Conservation (phyloP, 768 basidiomycete species). For the Pulveroboletus sp. region DNA sequence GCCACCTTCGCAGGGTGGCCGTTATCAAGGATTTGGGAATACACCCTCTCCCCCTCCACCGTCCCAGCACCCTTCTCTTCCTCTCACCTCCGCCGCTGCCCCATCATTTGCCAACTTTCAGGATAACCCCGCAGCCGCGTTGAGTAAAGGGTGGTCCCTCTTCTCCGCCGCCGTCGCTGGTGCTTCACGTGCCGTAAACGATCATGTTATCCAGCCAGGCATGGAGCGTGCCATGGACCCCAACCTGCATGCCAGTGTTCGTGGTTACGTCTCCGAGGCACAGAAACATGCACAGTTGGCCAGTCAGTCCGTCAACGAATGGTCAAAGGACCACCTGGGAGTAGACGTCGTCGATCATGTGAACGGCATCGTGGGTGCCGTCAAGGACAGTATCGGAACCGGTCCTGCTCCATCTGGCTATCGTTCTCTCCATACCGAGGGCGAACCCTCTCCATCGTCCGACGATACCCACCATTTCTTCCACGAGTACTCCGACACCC, state of each 20-base stretch:
- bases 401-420: slow-evolving; percentile 53
- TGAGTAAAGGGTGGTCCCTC: slow-evolving; percentile 95
- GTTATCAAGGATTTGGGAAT: slow-evolving; percentile 89
- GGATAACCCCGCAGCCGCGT: slow-evolving; percentile 77
- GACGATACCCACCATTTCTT: slow-evolving; percentile 64
- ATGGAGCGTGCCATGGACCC: slow-evolving; percentile 81
- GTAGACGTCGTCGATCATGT: slow-evolving; percentile 82
- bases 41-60: slow-evolving; percentile 63
- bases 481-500: slow-evolving; percentile 28
- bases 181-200: slow-evolving; percentile 73
- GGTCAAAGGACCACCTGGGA: slow-evolving; percentile 73
- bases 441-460: slow-evolving; percentile 60
- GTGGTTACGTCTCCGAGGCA: slow-evolving; percentile 67
- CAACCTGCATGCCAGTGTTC: slow-evolving; percentile 66
- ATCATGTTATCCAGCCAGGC: slow-evolving; percentile 88
- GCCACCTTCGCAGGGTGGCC: slow-evolving; percentile 91
- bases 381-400: slow-evolving; percentile 52
- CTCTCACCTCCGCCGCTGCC: slow-evolving; percentile 72
- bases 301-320: slow-evolving; percentile 65
- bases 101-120: slow-evolving; percentile 81
- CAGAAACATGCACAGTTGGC: slow-evolving; percentile 58
- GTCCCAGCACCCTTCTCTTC: slow-evolving; percentile 60
- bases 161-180: slow-evolving; percentile 81
- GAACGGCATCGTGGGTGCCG: slow-evolving; percentile 61
- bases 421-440: slow-evolving; percentile 42